Percentiles rank a stretch among this genome's conserved stretches.
These are phyloP conservation scores for Rhizoclosmatium globosum DNA, from an alignment of 192 early-diverging fungal species.

Conservation along the genomic window DNA sequence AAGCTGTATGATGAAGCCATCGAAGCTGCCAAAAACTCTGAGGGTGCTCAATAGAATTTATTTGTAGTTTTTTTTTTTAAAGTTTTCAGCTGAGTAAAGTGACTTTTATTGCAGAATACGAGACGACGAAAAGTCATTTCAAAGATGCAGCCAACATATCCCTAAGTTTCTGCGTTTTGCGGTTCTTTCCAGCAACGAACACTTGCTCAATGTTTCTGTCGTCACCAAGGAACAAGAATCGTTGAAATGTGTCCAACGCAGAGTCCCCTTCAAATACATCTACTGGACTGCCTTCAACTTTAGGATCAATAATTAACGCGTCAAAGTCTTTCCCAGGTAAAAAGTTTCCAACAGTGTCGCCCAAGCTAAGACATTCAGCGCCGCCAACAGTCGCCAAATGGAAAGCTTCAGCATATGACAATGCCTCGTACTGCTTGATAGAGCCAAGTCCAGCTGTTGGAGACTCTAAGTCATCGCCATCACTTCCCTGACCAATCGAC, in stretches of 20 bases:
- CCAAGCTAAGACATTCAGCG: slow-evolving; percentile 80
- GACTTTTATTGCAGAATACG: no score
- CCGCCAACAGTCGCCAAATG: slow-evolving; percentile 94
- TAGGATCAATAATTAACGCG: slow-evolving; percentile 77
- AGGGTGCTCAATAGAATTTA: background rate
- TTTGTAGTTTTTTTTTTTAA: no score
- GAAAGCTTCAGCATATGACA: slow-evolving; percentile 76
- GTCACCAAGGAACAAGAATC: slow-evolving; percentile 90
- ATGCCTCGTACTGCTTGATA: slow-evolving; percentile 46
- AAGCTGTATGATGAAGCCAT: slow-evolving; percentile 37
- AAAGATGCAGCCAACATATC: no score
- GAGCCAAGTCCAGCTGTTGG: slow-evolving; percentile 4
- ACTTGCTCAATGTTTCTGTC: slow-evolving; percentile 85
- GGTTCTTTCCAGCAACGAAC: slow-evolving; percentile 74
- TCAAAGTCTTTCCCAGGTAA: slow-evolving; percentile 89
- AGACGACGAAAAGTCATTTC: no score
- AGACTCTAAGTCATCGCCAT: slow-evolving; percentile 1
- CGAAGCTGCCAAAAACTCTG: slow-evolving; percentile 18
- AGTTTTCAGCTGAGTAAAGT: no score
- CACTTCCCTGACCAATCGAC: slow-evolving; percentile 45
- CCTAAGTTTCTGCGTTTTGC: background rate
- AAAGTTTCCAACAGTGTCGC: slow-evolving; percentile 81
- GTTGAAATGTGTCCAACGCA: slow-evolving; percentile 72
- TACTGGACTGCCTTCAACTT: slow-evolving; percentile 13
- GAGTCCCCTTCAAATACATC: slow-evolving; percentile 39